Conservation (phyloP, 192 early-diverging fungal species). For the Glomus cerebriforme region DNA sequence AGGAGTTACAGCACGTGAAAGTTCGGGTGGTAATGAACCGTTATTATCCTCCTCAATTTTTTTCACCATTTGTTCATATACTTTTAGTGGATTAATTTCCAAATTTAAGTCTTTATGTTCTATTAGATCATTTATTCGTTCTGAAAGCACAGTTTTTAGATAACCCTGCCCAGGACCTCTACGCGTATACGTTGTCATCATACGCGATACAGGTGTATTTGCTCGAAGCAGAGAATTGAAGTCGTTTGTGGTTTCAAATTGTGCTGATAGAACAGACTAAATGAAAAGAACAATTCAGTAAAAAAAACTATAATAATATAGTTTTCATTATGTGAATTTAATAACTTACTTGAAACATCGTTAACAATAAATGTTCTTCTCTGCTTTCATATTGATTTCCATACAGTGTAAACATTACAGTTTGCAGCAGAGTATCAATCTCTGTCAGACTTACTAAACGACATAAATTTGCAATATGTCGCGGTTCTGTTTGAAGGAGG, state of each 20-base stretch:
- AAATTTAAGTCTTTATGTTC: conserved; percentile 82
- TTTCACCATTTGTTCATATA: conserved; percentile 81
- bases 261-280: conserved; percentile 79
- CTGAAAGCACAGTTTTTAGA: conserved; percentile 80
- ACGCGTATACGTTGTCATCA: conserved; percentile 97
- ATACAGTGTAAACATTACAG: conserved; percentile 95
- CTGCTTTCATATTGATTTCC: conserved; percentile 96
- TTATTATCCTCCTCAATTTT: conserved; percentile 71
- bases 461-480: conserved; percentile 86
- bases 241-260: conserved; percentile 87
- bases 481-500: conserved; percentile 87
- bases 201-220: conserved; percentile 94
- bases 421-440: conserved; percentile 92
- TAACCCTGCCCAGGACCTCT: conserved; percentile 93
- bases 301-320: not conserved
- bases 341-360: conserved; percentile 86
- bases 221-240: conserved; percentile 89
- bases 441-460: conserved; percentile 83
- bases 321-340: not conserved
- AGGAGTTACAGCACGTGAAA: conserved; percentile 77
- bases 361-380: conserved; percentile 92
- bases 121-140: conserved; percentile 78
- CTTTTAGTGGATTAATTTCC: conserved; percentile 94
- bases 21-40: conserved; percentile 58
- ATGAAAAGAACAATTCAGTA: not conserved